Base-by-base conservation (phyloP, 495 filamentous ascomycete species). In the Penicillium herquei region DNA sequence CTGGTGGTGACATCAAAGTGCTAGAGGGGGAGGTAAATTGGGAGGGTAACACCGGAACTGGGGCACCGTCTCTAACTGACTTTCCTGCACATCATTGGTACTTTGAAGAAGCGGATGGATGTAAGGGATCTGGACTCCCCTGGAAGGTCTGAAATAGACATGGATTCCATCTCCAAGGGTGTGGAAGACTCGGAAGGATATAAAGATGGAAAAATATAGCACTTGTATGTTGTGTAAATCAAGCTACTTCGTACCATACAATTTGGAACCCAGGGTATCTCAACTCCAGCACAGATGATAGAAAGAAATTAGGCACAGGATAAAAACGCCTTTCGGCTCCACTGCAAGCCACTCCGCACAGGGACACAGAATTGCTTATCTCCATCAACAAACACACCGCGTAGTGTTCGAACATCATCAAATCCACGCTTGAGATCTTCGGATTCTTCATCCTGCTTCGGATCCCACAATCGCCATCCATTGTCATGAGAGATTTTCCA, bases 31-130 rank as follows among this genome's bases (percentile, higher is more conserved):
- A 55, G 35, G 32, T 71, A 4, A 78, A 76, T 56, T 57, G 60
- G 2, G 8, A 52, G 8, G 79, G 79, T 2, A 80, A 83, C 47
- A 74, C 75, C 34, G 73, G 70, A 1, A 69, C 75, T 44, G 57
- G 65, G 26, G 14, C 60, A 3, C 62, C 65, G 1, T 45, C 33
- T 4, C 10, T 67, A 3, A 30, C 54, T 10, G 52, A 41, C 14
- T 62, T 67, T 43, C 34, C 52, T 34, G 77, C 72, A 4, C 80
- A 83, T 62, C 50, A 59, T 31, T 78, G 69, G 70, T 83, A 83
- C 58, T 81, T 83, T 50, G 62, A 66, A 35, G 14, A 51, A 12
- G 56, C 63, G 3, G 69, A 72, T 59, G 65, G 21, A 3, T 70
- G 69, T 37, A 51, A 56, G 16, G 63, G 51, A 5, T 39, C 56